These are phyloP conservation scores for Microascus cirrosus DNA, from an alignment of 2,329 filamentous ascomycete species.

Conservation along the genomic window DNA sequence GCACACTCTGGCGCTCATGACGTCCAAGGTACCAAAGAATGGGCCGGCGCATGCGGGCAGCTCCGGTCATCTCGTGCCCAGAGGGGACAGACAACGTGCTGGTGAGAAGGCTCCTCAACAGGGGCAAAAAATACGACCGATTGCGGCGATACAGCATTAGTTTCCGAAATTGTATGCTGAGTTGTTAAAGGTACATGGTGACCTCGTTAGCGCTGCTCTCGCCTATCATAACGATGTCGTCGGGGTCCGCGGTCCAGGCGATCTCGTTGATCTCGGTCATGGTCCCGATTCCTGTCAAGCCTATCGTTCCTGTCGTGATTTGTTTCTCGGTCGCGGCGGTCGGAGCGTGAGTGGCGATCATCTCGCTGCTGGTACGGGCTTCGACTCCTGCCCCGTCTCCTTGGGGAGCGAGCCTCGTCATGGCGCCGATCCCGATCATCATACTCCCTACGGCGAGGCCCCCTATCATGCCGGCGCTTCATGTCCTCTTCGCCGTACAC, in stretches of 20 bases:
- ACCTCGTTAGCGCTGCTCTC: neutral
- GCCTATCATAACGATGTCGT: slow-evolving; percentile 9
- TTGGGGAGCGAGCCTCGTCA: neutral
- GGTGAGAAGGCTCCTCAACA: neutral
- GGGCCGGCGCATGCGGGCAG: neutral
- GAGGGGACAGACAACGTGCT: neutral
- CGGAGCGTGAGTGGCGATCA: neutral
- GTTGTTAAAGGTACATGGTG: neutral
- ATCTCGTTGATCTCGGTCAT: slow-evolving; percentile 18
- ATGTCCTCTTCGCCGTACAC: slow-evolving; percentile 69
- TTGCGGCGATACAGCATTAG: neutral
- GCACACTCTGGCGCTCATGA: neutral
- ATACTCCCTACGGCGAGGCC: slow-evolving; percentile 18
- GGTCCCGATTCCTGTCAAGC: slow-evolving; percentile 15
- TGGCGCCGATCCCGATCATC: slow-evolving; percentile 11
- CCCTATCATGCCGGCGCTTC: slow-evolving; percentile 33
- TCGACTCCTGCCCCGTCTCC: slow-evolving; percentile 8
- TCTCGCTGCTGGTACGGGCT: slow-evolving; percentile 12
- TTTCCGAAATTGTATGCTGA: neutral
- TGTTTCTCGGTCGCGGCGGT: slow-evolving; percentile 6
- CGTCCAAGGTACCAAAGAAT: neutral
- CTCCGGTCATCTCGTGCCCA: neutral
- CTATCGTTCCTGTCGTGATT: slow-evolving; percentile 17
- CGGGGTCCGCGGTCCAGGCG: slow-evolving; percentile 13
- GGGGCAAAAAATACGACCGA: neutral